A percentile compares a stretch with the other conserved stretches of the same genome.
phyloP scores from a whole-genome alignment of 1,284 basidiomycete species.

The Cryptococcus jaspeensis region DNA sequence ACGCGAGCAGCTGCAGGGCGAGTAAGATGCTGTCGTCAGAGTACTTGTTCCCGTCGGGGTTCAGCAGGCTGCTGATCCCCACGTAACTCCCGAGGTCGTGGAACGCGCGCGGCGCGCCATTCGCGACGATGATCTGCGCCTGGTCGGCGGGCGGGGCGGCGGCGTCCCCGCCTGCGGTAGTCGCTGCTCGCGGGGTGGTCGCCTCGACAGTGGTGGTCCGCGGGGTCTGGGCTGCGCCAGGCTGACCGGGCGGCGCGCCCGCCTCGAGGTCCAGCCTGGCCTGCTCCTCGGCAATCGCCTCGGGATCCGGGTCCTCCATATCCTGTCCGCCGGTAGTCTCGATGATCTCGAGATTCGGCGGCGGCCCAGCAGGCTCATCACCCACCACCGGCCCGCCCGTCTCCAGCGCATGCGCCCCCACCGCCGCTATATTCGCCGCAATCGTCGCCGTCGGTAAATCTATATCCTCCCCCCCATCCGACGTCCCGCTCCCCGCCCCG shows the following conservation, averaged over 20 bases:
- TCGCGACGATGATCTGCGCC: slow-evolving; percentile 50
- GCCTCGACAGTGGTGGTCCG: slow-evolving; percentile 26
- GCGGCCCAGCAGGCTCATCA: slow-evolving; percentile 25
- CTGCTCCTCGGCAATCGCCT: slow-evolving; percentile 44
- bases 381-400: slow-evolving; percentile 27
- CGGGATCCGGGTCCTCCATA: slow-evolving; percentile 41
- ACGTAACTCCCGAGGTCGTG: slow-evolving; percentile 49
- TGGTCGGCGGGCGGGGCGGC: slow-evolving; percentile 15
- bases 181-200: slow-evolving; percentile 18
- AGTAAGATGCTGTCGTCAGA: slow-evolving; percentile 93
- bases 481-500: slow-evolving; percentile 38
- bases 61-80: slow-evolving; percentile 38
- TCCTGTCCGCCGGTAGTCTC: slow-evolving; percentile 17
- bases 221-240: slow-evolving; percentile 41
- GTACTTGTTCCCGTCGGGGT: slow-evolving; percentile 59
- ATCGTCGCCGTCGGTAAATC: slow-evolving; percentile 41
- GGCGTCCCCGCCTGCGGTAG: slow-evolving; percentile 9
- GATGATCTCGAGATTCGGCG: slow-evolving; percentile 31
- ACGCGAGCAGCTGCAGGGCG: slow-evolving; percentile 87
- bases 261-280: slow-evolving; percentile 46
- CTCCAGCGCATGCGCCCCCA: slow-evolving; percentile 36
- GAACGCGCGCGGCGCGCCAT: slow-evolving; percentile 50
- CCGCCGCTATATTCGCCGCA: slow-evolving; percentile 34
- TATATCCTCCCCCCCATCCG: slow-evolving; percentile 40
- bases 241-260: slow-evolving; percentile 48